Percentiles rank a stretch among this genome's conserved stretches.
Evolutionary conservation across 768 basidiomycete species (phyloP).

Genomic region (Tremella yokohamensis): DNA sequence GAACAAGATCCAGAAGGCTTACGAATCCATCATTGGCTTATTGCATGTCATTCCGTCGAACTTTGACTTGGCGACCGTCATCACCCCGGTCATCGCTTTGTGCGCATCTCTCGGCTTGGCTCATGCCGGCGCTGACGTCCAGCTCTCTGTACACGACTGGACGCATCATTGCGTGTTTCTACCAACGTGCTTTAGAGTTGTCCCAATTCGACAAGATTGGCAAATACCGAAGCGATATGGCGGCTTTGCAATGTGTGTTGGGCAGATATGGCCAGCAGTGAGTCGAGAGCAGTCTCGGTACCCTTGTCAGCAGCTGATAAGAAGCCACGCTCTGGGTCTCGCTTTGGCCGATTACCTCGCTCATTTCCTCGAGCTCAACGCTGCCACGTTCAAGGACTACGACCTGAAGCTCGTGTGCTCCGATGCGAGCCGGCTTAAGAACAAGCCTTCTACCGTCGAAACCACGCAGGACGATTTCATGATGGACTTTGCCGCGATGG

Average conservation of each 20-base stretch:
- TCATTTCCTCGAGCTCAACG: neutral
- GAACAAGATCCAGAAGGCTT: conserved; percentile 16
- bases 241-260: conserved; percentile 10
- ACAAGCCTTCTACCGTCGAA: no score
- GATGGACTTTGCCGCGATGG: no score
- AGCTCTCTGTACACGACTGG: conserved; percentile 26
- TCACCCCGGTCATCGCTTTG: conserved; percentile 27
- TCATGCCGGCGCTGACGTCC: neutral
- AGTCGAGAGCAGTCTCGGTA: no score
- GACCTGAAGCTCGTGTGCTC: no score
- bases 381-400: no score
- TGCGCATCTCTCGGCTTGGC: conserved; percentile 13
- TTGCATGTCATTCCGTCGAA: conserved; percentile 39
- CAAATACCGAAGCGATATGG: conserved; percentile 28
- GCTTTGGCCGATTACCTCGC: neutral
- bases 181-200: conserved; percentile 16
- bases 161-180: conserved; percentile 22
- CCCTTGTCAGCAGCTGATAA: no score
- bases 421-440: no score
- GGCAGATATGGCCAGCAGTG: neutral
- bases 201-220: conserved; percentile 18
- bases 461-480: no score
- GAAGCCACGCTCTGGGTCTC: neutral
- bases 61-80: conserved; percentile 28
- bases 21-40: conserved; percentile 24